phyloP scores from a whole-genome alignment of 805 yeast species.

The Hanseniaspora pseudoguilliermondii region DNA sequence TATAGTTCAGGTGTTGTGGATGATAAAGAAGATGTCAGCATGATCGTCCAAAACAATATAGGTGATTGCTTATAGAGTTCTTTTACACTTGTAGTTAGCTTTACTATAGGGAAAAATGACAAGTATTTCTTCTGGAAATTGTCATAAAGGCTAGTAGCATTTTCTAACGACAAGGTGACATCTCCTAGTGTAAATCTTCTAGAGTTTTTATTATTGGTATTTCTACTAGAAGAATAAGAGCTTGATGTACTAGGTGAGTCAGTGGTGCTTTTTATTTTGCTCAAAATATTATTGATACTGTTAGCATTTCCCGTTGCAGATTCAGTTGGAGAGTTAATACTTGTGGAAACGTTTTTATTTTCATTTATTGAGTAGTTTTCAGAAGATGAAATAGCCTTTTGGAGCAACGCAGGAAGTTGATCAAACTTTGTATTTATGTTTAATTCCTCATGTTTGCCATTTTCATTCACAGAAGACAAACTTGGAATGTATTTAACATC shows the following conservation, averaged over 20 bases:
- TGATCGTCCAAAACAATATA: constrained; percentile 79
- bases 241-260: constrained; percentile 8
- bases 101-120: constrained; percentile 69
- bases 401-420: neutral
- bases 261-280: constrained; percentile 15
- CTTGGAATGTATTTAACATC: constrained; percentile 7
- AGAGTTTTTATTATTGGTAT: constrained; percentile 18
- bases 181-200: constrained; percentile 67
- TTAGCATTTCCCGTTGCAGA: constrained; percentile 19
- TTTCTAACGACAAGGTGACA: constrained; percentile 49
- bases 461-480: neutral
- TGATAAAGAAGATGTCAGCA: constrained; percentile 70
- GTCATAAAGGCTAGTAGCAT: constrained; percentile 62
- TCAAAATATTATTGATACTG: constrained; percentile 13
- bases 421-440: constrained; percentile 13
- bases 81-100: constrained; percentile 37
- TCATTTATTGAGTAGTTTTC: neutral
- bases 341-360: constrained; percentile 1
- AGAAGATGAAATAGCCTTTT: neutral
- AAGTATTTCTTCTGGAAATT: constrained; percentile 53
- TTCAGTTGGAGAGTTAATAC: constrained; percentile 20
- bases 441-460: neutral
- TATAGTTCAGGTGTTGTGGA: constrained; percentile 81
- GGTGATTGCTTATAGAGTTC: constrained; percentile 76
- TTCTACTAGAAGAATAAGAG: neutral